Evolutionary conservation across 1,284 basidiomycete species (phyloP).

Genomic region (Marasmius fiardii): DNA sequence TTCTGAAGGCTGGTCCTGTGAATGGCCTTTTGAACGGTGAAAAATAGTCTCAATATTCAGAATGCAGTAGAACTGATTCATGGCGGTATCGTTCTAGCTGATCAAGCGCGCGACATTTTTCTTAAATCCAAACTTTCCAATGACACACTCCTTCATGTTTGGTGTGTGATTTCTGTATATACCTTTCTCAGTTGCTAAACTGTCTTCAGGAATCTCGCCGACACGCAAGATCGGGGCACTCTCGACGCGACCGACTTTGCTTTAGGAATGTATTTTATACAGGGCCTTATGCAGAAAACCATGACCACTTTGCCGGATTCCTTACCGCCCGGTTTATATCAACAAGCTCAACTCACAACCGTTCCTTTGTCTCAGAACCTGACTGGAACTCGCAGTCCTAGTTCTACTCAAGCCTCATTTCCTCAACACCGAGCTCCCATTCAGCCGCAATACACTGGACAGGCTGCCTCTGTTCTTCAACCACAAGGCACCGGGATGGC

Average conservation of each 20-base stretch:
- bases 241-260: constrained; percentile 93
- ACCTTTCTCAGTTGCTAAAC: constrained; percentile 9
- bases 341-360: constrained; percentile 59
- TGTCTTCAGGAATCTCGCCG: constrained; percentile 78
- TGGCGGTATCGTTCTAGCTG: constrained; percentile 48
- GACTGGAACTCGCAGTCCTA: constrained; percentile 54
- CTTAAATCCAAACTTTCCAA: constrained; percentile 89
- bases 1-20: constrained; percentile 67
- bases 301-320: constrained; percentile 72
- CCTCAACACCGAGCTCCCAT: constrained; percentile 31
- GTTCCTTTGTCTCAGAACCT: constrained; percentile 53
- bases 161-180: constrained; percentile 47
- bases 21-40: constrained; percentile 81
- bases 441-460: constrained; percentile 66
- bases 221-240: constrained; percentile 88
- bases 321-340: constrained; percentile 90
- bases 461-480: constrained; percentile 20
- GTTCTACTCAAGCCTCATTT: constrained; percentile 38
- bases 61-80: constrained; percentile 6
- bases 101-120: constrained; percentile 91
- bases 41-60: constrained; percentile 18
- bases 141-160: constrained; percentile 92
- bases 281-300: constrained; percentile 84
- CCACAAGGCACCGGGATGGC: background rate
- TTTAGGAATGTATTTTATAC: constrained; percentile 96